phyloP scores from a whole-genome alignment of 2,329 filamentous ascomycete species.

The Ophiostoma himal-ulmi region DNA sequence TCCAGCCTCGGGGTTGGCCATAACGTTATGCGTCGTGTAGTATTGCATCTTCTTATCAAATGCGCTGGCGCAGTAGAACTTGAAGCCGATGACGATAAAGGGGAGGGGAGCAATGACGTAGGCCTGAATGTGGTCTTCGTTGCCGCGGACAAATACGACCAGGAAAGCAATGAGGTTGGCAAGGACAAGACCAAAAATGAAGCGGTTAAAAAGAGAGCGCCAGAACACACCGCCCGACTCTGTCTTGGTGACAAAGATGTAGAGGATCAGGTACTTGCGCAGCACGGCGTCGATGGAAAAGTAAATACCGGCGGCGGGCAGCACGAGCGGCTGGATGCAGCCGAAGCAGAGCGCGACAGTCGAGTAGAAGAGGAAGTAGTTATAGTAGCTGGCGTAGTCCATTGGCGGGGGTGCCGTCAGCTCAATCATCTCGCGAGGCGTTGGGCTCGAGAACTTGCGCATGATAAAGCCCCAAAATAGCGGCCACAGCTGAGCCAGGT shows the following conservation, averaged over 20 bases:
- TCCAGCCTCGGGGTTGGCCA: slow-evolving; percentile 41
- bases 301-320: slow-evolving; percentile 83
- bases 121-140: slow-evolving; percentile 55
- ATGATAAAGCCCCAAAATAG: slow-evolving; percentile 79
- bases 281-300: slow-evolving; percentile 80
- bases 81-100: slow-evolving; percentile 75
- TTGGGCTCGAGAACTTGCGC: slow-evolving; percentile 78
- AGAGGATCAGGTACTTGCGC: slow-evolving; percentile 92
- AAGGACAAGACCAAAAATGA: slow-evolving; percentile 74
- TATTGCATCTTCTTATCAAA: slow-evolving; percentile 80
- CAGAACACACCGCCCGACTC: slow-evolving; percentile 93
- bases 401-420: slow-evolving; percentile 87
- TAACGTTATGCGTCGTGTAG: slow-evolving; percentile 62
- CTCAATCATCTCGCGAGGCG: slow-evolving; percentile 85
- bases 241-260: slow-evolving; percentile 94
- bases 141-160: slow-evolving; percentile 65
- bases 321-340: slow-evolving; percentile 76
- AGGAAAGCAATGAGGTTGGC: slow-evolving; percentile 74
- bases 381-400: slow-evolving; percentile 95
- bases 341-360: slow-evolving; percentile 84
- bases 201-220: slow-evolving; percentile 87
- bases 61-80: slow-evolving; percentile 67
- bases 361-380: slow-evolving; percentile 92
- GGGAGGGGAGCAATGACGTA: slow-evolving; percentile 67
- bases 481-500: slow-evolving; percentile 82